Evolutionary conservation across 2,329 filamentous ascomycete species (phyloP), one percentile per base, ranked within the genome.

Genomic region (Arachnomyces sp.): DNA sequence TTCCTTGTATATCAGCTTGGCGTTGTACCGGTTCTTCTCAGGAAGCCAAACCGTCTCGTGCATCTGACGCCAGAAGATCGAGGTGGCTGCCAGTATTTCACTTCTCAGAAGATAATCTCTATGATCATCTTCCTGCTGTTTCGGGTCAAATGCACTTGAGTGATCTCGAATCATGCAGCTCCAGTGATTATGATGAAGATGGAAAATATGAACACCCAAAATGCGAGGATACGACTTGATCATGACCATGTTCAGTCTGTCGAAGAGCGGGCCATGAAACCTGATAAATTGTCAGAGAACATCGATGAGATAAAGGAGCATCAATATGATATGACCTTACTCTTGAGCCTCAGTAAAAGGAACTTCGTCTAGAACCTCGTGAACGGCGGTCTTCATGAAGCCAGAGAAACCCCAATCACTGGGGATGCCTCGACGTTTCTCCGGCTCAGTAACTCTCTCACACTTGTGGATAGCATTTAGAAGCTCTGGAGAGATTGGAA

Each of bases 11-110:
- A 32, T 37, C 6, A 15, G 32, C 28, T 37, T 43, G n/a, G 40
- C 14, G 7, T n/a, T 15, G 39, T 45, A 43, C 12, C 15, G 9
- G 13, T 43, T 17, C 12, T 34, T 31, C 2, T 42, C 33, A 43
- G 36, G 15, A 28, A 39, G 32, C 40, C 40, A 45, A 28, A 38
- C 31, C 38, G 42, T 37, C 32, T 43, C 40, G 16, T 47, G 32
- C 45, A 47, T 43, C 40, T 47, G 45, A 13, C 34, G 38, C 31
- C 9, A 47, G 14, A 47, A 42, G 34, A 45, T 39, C 3, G 43
- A 40, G 11, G 38, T 39, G 33, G 28, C 40, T 31, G 43, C 43
- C 15, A 42, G 31, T 13, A 43, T 8, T 33, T 47, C 45, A 35
- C 34, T 38, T 35, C 14, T 45, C 14, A 45, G 40, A 38, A 47